Percentiles rank a stretch among this genome's conserved stretches.
These are phyloP conservation scores for Pseudocercospora cruenta DNA, from an alignment of 2,329 filamentous ascomycete species.

Conservation along the genomic window DNA sequence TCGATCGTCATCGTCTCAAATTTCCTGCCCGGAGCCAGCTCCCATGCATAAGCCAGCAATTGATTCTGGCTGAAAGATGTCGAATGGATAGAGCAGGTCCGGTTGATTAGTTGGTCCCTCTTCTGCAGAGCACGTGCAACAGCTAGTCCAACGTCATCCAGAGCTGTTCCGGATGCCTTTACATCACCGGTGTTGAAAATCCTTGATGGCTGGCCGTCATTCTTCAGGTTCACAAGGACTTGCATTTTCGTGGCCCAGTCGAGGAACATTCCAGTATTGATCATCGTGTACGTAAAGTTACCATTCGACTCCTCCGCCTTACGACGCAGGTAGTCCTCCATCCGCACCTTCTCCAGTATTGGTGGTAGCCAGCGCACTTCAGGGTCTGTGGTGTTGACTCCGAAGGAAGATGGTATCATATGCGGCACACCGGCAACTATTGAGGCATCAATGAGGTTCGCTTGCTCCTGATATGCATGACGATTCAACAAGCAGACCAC, in stretches of 20 bases:
- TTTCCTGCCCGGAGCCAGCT: conserved; percentile 16
- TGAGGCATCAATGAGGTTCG: conserved; percentile 41
- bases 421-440: conserved; percentile 41
- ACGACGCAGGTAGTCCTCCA: conserved; percentile 35
- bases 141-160: conserved; percentile 30
- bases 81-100: conserved; percentile 36
- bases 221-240: conserved; percentile 28
- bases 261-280: conserved; percentile 35
- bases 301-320: conserved; percentile 25
- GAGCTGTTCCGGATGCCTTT: conserved; percentile 29
- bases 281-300: conserved; percentile 32
- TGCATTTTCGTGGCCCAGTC: conserved; percentile 33
- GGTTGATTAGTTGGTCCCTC: conserved; percentile 32
- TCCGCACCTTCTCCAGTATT: conserved; percentile 35
- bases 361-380: conserved; percentile 31
- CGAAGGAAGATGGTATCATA: conserved; percentile 46
- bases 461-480: conserved; percentile 35
- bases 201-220: conserved; percentile 24
- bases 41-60: conserved; percentile 27
- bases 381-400: conserved; percentile 37
- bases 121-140: conserved; percentile 31
- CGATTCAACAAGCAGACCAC: conserved; percentile 42
- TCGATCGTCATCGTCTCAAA: conserved; percentile 10
- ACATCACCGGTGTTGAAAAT: conserved; percentile 38
- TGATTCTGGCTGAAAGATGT: conserved; percentile 32